Evolutionary conservation across 257 asterid species (phyloP), one percentile per base, ranked within the genome.

Genomic region (Rauvolfia tetraphylla): DNA sequence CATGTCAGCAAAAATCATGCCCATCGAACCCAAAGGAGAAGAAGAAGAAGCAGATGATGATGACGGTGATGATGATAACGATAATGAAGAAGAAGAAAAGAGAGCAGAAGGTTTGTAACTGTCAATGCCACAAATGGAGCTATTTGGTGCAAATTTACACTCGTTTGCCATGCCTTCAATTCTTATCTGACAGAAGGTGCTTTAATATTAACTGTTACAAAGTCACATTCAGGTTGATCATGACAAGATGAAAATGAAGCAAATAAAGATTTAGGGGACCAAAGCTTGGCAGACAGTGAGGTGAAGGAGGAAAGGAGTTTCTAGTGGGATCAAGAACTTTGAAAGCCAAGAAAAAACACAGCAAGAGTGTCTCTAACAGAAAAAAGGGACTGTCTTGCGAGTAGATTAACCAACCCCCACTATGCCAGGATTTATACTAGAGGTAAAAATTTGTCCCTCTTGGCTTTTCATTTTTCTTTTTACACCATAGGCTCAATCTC

Each of bases 221-320:
- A 54, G 87, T 88, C 89, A 85, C 78, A 38, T 80, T 86, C 82
- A 76, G 77, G 68, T 78, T 67, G 81, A 82, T 41, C 82, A 81
- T 72, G 75, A 73, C 83, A 66, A 51, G 76, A 49, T 46, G 80
- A 72, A 72, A 81, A 80, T 39, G 63, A 73, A 75, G 61, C 53
- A n/a, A 68, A 63, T 48, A 51, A 42, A 59, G 77, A 77, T 41
- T 62, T 73, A 44, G 22, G 79, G 82, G 82, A 73, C 75, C 72
- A 67, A 75, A 67, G 59, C 49, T 76, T 74, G 84, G 54, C 79
- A 70, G 75, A 53, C 74, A 48, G 67, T 79, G 87, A 70, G 65
- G 54, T 74, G 74, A 48, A 63, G 42, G 71, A 49, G 56, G 79
- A 53, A 74, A 53, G 71, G 78, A 41, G 29, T 83, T 67, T 75